Percentiles rank a stretch among this genome's conserved stretches.
These are phyloP conservation scores for Leccinellum albellum DNA, from an alignment of 768 basidiomycete genomes.

Conservation along the genomic window DNA sequence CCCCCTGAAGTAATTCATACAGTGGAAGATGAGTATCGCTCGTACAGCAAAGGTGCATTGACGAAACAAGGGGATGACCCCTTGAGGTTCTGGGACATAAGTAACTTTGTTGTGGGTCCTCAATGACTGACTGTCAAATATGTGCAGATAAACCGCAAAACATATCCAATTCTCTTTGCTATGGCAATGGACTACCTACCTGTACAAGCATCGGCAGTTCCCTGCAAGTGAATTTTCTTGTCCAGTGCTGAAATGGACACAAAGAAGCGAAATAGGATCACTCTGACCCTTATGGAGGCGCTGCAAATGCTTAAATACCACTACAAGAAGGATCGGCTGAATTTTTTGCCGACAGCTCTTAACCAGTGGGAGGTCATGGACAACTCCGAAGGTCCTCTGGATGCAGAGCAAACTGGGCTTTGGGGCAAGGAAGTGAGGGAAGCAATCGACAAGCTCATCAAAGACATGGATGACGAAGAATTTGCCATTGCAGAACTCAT, in stretches of 20 bases:
- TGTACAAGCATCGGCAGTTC: neutral
- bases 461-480: neutral
- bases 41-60: neutral
- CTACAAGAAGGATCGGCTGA: neutral
- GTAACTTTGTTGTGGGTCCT: neutral
- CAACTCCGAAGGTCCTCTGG: neutral
- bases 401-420: neutral
- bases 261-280: neutral
- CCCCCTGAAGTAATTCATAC: neutral
- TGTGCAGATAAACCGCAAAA: neutral
- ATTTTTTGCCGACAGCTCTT: neutral
- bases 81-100: neutral
- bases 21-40: neutral
- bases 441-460: neutral
- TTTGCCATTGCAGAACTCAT: too few relatives aligned
- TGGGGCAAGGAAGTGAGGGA: neutral
- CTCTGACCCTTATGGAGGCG: neutral
- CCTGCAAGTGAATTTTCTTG: neutral
- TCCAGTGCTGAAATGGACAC: neutral
- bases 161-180: neutral
- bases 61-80: neutral
- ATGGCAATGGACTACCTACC: neutral
- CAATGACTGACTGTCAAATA: too few relatives aligned
- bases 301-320: neutral
- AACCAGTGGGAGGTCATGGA: neutral